phyloP scores from a whole-genome alignment of 2,329 filamentous ascomycete genomes.

The Pseudogymnoascus verrucosus region DNA sequence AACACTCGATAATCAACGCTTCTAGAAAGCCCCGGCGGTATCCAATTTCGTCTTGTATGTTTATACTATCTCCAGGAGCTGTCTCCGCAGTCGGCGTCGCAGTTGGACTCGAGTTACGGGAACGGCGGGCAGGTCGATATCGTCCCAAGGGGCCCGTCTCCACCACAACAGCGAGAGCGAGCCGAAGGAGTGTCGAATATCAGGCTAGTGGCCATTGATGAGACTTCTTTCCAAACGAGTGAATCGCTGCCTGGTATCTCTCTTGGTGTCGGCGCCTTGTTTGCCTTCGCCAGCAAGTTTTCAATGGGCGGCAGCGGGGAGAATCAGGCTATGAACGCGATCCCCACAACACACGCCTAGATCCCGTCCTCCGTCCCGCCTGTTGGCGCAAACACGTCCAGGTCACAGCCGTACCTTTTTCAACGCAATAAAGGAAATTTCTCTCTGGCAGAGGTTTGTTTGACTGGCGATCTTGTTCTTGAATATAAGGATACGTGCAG shows the following conservation, averaged over 20 bases:
- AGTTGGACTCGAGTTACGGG: not conserved
- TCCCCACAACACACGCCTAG: conserved; percentile 1
- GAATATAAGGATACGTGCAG: not conserved
- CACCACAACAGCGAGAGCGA: conserved; percentile 8
- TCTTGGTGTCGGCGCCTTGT: not conserved
- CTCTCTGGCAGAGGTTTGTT: not conserved
- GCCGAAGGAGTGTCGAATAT: conserved; percentile 4
- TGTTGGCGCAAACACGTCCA: not conserved
- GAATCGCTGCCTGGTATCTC: not conserved
- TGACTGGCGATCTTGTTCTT: not conserved
- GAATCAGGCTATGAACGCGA: conserved; percentile 3
- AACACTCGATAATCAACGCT: not conserved
- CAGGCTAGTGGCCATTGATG: conserved; percentile 3
- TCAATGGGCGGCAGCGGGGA: not conserved
- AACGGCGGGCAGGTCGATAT: conserved; percentile 5
- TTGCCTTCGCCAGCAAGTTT: not conserved
- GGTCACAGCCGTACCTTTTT: not conserved
- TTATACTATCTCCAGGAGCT: not conserved
- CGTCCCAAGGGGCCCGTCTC: conserved; percentile 4
- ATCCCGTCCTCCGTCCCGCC: conserved; percentile 6
- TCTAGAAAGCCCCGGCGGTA: not conserved
- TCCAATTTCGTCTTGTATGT: not conserved
- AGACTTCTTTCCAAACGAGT: conserved; percentile 1
- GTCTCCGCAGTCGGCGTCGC: not conserved
- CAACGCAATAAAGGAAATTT: not conserved